phyloP scores from a whole-genome alignment of 2,329 filamentous ascomycete species.

The Erysiphe pulchra region DNA sequence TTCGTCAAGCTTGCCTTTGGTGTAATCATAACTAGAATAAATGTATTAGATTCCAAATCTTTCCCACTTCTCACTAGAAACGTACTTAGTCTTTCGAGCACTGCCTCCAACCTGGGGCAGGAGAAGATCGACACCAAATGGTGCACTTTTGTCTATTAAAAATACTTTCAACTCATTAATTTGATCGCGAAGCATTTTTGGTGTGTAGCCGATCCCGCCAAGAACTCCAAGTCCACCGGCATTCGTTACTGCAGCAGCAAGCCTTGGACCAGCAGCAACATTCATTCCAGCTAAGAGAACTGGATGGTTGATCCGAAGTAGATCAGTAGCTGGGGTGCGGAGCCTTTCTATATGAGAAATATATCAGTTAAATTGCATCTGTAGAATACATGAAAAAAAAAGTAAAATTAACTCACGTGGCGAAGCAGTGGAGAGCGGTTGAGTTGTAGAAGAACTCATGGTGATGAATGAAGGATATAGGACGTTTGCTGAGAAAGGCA shows the following conservation, averaged over 20 bases:
- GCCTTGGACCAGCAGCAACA: constrained; percentile 85
- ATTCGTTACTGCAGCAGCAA: constrained; percentile 91
- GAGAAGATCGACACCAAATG: constrained; percentile 83
- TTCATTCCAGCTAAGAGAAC: constrained; percentile 96
- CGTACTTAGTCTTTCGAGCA: constrained; percentile 80
- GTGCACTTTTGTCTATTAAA: constrained; percentile 71
- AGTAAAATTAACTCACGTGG: too few species aligned
- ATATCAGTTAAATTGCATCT: background rate
- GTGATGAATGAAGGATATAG: too few species aligned
- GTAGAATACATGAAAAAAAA: background rate
- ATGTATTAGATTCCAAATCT: background rate
- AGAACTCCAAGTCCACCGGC: constrained; percentile 92
- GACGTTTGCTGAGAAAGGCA: too few species aligned
- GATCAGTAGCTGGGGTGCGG: constrained; percentile 77
- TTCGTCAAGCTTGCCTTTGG: constrained; percentile 89
- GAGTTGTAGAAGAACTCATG: too few species aligned
- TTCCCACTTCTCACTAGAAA: background rate
- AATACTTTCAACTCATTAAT: constrained; percentile 81
- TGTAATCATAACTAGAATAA: constrained; percentile 79
- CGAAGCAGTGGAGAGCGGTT: too few species aligned
- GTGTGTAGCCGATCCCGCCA: constrained; percentile 84
- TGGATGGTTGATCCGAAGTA: constrained; percentile 94
- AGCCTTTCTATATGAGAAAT: constrained; percentile 38
- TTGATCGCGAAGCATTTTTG: constrained; percentile 89
- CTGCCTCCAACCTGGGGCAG: constrained; percentile 85